Base-by-base conservation (phyloP, 495 filamentous ascomycete genomes). In the Podospora comata region DNA sequence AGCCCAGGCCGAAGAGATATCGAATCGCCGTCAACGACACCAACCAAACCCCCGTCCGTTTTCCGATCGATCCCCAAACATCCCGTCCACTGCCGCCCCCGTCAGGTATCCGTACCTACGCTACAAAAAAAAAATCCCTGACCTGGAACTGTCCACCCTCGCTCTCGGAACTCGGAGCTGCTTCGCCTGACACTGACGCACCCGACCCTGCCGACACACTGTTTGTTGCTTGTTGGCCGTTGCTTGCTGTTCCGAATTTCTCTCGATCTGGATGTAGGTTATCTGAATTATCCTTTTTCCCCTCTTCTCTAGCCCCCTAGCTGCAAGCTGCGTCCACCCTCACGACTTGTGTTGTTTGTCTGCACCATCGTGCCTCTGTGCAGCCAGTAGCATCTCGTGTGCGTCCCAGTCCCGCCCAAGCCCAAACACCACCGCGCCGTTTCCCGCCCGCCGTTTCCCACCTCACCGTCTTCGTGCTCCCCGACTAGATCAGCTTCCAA, bases 281-380 rank as follows among this genome's bases (percentile, higher is more conserved):
- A 20, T 26, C 18, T 20, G n/a, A 15, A 7, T 58, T 58, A 20
- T 20, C 23, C 23, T 30, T 62, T 19, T 62, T 18, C 5, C 60
- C 9, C 20, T 19, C 60, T 62, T 62, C 60, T 32, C 19, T 62
- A 28, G 23, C 19, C 32, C 15, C 15, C 7, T n/a, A 62, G 5
- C 60, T 32, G 16, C 60, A 27, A 34, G 60, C 26, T 30, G 30
- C 60, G 26, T 32, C 23, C 60, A 62, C 60, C 60, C 23, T 28
- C 23, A 32, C 20, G 19, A 4, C 27, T 62, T 5, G 18, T 63
- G 61, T 63, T 63, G 61, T 63, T 63, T 63, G 32, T 27, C 61
- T 63, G 61, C 61, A 63, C 61, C 61, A 63, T 63, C 61, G 61
- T 63, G 61, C 61, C 20, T 32, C 18, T 44, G 61, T 63, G 61